Base-by-base conservation (phyloP, 805 yeast species). In the Nakazawaea ernobii region DNA sequence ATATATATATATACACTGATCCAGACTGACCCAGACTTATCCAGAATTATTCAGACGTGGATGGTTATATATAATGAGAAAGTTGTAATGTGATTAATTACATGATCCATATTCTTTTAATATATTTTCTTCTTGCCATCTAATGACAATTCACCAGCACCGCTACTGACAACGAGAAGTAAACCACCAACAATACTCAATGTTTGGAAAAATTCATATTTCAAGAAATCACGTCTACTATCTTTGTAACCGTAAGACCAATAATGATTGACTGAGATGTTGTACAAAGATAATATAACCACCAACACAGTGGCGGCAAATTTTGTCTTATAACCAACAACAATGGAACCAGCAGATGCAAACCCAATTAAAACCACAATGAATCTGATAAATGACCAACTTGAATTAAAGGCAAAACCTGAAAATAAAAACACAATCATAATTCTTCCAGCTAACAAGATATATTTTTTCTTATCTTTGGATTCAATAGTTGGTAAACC, bases 71-170 rank as follows among this genome's bases (percentile, higher is more conserved):
- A n/a, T n/a, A n/a, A n/a, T n/a, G n/a, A n/a, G n/a, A n/a, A n/a
- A n/a, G n/a, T n/a, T n/a, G n/a, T n/a, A n/a, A n/a, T n/a, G n/a
- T n/a, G n/a, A n/a, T n/a, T n/a, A n/a, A n/a, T n/a, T n/a, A n/a
- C n/a, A n/a, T n/a, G n/a, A n/a, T n/a, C n/a, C n/a, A n/a, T n/a
- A 29, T 8, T 29, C 32, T 8, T 11, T 63, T 69, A 89, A 63
- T 86, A 88, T 50, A 87, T 82, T 74, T 92, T 92, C 74, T 92
- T 91, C 84, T 94, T 92, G 66, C 90, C 97, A 61, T 92, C 99
- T 49, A 92, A 70, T 27, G 96, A 86, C 54, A 92, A 74, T 57
- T 86, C 91, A 43, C 99, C 99, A 29, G 98, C 98, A 52, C 99
- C 99, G 3, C 96, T 88, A 68, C 86, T 89, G 50, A 88, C 96